Conservation (phyloP, 2,329 filamentous ascomycete species). For the Pseudocercospora cruenta region DNA sequence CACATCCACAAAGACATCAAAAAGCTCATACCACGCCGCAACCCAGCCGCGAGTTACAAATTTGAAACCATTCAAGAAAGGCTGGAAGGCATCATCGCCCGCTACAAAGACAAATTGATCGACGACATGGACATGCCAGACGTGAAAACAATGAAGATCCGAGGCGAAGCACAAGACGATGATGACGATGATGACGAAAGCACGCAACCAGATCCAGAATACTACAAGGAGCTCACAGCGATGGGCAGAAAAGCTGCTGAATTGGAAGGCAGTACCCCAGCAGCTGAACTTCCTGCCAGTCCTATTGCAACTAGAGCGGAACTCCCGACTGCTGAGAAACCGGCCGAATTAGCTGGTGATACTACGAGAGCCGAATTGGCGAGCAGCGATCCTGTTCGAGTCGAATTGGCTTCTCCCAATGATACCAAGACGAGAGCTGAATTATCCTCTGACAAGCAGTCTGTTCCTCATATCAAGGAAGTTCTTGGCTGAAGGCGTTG, state of each 20-base stretch:
- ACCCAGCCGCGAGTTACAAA: conserved; percentile 25
- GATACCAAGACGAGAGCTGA: background rate
- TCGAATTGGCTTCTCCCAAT: background rate
- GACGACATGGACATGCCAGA: conserved; percentile 26
- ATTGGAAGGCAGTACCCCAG: conserved; percentile 4
- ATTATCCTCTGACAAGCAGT: background rate
- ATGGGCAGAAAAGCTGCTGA: background rate
- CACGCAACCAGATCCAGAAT: background rate
- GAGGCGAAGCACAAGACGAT: background rate
- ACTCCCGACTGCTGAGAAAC: background rate
- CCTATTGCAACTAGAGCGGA: background rate
- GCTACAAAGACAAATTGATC: conserved; percentile 30
- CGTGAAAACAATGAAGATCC: background rate
- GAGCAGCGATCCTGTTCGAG: background rate
- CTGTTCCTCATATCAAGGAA: background rate
- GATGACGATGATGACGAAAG: background rate
- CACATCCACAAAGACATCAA: conserved; percentile 30
- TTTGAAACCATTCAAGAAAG: conserved; percentile 23
- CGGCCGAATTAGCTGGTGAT: conserved; percentile 7
- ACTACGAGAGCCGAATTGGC: background rate
- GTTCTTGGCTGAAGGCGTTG: background rate
- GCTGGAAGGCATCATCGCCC: conserved; percentile 25
- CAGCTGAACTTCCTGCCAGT: conserved; percentile 6
- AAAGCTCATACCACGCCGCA: conserved; percentile 24
- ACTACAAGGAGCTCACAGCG: background rate